These are phyloP conservation scores for Orobanche coerulescens DNA, from an alignment of 257 asterid genomes.

Conservation along the genomic window DNA sequence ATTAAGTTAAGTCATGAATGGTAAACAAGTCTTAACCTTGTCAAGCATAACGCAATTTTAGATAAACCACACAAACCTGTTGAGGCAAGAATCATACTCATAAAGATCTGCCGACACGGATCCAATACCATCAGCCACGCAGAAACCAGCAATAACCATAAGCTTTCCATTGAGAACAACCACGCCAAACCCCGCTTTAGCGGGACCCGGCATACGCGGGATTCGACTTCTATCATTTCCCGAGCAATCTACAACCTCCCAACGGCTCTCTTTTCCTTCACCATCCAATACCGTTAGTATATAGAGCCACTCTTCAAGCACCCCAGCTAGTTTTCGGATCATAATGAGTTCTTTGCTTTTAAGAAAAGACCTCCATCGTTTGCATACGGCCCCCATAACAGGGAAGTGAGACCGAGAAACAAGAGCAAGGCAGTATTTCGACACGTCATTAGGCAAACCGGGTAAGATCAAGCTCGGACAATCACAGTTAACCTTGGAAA, in stretches of 20 bases:
- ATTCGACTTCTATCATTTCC: constrained; percentile 46
- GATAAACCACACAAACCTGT: constrained; percentile 61
- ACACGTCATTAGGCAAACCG: constrained; percentile 81
- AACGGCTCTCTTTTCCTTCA: constrained; percentile 55
- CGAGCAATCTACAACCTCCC: constrained; percentile 69
- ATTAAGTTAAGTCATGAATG: too few relatives aligned
- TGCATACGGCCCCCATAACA: constrained; percentile 64
- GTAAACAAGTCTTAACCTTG: too few relatives aligned
- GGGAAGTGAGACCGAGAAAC: constrained; percentile 66
- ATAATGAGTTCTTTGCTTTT: constrained; percentile 57
- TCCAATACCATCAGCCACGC: constrained; percentile 32
- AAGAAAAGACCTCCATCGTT: constrained; percentile 68
- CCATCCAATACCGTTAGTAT: constrained; percentile 45
- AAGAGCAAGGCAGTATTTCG: constrained; percentile 71
- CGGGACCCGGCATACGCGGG: constrained; percentile 65
- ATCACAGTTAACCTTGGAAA: constrained; percentile 23
- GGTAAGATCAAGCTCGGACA: constrained; percentile 44
- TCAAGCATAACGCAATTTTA: too few relatives aligned
- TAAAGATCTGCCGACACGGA: constrained; percentile 55
- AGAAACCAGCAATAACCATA: constrained; percentile 61
- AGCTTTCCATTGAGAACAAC: constrained; percentile 69
- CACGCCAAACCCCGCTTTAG: constrained; percentile 47
- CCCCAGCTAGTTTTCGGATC: constrained; percentile 64
- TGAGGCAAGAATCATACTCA: constrained; percentile 74
- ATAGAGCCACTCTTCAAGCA: constrained; percentile 85